phyloP scores from a whole-genome alignment of 129 eudicot species.

The Helichrysum umbraculigerum region DNA sequence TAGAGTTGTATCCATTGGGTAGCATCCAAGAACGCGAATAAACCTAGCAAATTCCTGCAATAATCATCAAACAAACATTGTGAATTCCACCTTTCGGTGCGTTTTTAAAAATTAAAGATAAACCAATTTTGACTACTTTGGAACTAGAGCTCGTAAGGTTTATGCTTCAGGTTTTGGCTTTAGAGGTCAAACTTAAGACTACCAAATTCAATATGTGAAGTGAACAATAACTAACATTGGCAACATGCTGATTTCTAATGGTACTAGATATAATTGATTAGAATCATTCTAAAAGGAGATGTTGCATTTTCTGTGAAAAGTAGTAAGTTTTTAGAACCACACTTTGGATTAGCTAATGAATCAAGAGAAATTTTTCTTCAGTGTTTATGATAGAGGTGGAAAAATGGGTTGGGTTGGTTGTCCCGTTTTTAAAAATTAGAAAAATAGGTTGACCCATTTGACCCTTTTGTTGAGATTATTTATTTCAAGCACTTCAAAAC shows the following conservation, averaged over 20 bases:
- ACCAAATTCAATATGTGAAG: no score
- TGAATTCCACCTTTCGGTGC: neutral
- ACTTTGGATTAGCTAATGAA: neutral
- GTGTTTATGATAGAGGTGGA: neutral
- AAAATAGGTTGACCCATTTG: neutral
- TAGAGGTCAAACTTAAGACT: neutral
- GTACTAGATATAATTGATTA: no score
- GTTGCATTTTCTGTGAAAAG: neutral
- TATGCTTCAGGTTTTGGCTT: conserved; percentile 10
- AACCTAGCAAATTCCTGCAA: conserved; percentile 79
- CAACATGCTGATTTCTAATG: neutral
- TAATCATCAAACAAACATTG: neutral
- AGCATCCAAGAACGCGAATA: conserved; percentile 80
- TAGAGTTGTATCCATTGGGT: conserved; percentile 57
- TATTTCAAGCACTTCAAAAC: neutral
- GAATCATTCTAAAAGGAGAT: neutral
- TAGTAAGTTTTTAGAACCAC: neutral
- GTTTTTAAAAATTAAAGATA: neutral
- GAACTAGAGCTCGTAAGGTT: neutral
- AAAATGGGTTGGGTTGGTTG: neutral
- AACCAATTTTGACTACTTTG: neutral
- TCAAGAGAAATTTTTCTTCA: conserved; percentile 1
- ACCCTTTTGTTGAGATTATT: no score
- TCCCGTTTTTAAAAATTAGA: neutral
- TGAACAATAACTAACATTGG: neutral